Evolutionary conservation across 2,329 filamentous ascomycete species (phyloP), one percentile per base, ranked within the genome.

Genomic region (Pyricularia pennisetigena): DNA sequence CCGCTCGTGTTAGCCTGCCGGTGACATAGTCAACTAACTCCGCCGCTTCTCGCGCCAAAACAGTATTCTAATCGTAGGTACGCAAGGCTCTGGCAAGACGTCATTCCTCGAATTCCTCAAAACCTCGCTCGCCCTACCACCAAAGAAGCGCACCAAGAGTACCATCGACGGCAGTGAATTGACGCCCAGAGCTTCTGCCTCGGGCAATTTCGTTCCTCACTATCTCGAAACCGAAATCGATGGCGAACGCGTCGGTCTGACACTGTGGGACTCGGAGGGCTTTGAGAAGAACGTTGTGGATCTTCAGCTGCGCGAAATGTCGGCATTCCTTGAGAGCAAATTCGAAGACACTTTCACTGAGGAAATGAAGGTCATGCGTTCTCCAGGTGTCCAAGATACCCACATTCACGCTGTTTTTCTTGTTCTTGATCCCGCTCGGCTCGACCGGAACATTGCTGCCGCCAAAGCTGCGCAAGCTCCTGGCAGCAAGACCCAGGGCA

Each of bases 341-440:
- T 99, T 99, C 73, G 94, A 99, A 78, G 95, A 99, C 75, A 98
- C 95, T 0, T 97, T 99, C 77, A 88, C 88, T 65, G 95, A 99
- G 80, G 95, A 99, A 82, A 97, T 97, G 86, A 98, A 97, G 82
- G 94, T 99, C 64, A 85, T 97, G 70, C 91, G 95, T 74, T 93
- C 94, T 67, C 94, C 95, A 29, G 94, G 94, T 68, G 91, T 92
- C 71, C 92, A 93, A 77, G 95, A 99, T 81, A 97, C 94, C 66
- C 95, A 99, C 78, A 97, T 99, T 72, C 95, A 99, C 77, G 96
- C 93, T 72, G 93, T 93, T 68, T 97, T 99, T 79, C 84, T 98
- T 68, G 82, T 99, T 68, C 87, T 99, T 68, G 95, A 99, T 76
- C 95, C 95, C 1, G 83, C 88, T 67, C 90, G 92, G 64, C 87